phyloP scores from a whole-genome alignment of 176 grass and related monocot genomes.

The Ananas comosus region DNA sequence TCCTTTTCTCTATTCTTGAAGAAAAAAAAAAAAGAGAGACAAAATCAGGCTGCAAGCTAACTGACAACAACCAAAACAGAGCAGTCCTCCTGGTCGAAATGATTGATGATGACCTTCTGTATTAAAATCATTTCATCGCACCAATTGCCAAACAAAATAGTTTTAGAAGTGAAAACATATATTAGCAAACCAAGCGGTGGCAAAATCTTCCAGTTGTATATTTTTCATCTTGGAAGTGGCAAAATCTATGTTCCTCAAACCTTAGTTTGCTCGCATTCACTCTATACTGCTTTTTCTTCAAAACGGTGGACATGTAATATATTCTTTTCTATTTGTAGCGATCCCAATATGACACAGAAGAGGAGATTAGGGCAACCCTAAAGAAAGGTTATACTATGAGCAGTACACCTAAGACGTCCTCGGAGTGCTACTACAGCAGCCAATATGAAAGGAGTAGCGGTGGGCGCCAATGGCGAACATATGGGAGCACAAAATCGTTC shows the following conservation, averaged over 20 bases:
- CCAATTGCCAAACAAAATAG: too few species aligned
- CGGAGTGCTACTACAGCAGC: constrained; percentile 31
- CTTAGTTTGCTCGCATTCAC: constrained; percentile 14
- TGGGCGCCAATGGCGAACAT: constrained; percentile 40
- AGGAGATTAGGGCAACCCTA: constrained; percentile 47
- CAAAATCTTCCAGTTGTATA: background rate
- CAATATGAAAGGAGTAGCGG: constrained; percentile 31
- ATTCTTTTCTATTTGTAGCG: constrained; percentile 50
- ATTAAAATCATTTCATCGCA: too few species aligned
- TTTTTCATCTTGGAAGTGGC: background rate
- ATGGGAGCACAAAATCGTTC: constrained; percentile 23
- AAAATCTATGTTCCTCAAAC: background rate
- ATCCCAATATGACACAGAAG: constrained; percentile 67
- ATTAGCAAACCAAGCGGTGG: background rate
- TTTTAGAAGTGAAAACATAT: background rate
- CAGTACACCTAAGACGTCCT: constrained; percentile 29
- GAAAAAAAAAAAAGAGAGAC: too few species aligned
- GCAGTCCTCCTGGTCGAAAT: too few species aligned
- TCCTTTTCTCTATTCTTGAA: too few species aligned
- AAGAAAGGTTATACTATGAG: constrained; percentile 30
- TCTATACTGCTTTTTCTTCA: constrained; percentile 1
- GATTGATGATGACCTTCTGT: too few species aligned
- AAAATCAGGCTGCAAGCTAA: too few species aligned
- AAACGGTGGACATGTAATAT: background rate
- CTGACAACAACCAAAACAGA: too few species aligned